phyloP scores from a whole-genome alignment of 208 protist genomes.

The Entamoeba invadens region DNA sequence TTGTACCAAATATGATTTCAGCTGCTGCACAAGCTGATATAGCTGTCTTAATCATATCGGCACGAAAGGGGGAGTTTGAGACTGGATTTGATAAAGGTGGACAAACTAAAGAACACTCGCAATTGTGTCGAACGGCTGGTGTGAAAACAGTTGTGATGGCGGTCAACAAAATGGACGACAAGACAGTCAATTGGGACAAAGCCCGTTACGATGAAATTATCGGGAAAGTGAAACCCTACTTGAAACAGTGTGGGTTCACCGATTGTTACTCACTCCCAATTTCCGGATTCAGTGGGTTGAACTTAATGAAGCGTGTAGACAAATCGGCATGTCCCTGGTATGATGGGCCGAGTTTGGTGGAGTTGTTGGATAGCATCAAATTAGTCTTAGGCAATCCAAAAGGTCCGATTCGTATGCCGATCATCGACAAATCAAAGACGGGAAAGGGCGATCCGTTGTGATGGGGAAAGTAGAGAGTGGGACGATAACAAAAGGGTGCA shows the following conservation, averaged over 20 bases:
- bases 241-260: conserved; percentile 25
- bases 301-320: conserved; percentile 21
- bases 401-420: conserved; percentile 26
- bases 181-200: conserved; percentile 12
- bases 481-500: not conserved
- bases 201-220: conserved; percentile 31
- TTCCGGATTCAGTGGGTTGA: conserved; percentile 31
- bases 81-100: conserved; percentile 61
- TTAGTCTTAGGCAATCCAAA: conserved; percentile 21
- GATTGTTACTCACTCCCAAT: conserved; percentile 24
- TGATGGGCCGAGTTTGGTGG: conserved; percentile 13
- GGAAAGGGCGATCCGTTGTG: not conserved
- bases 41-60: conserved; percentile 61
- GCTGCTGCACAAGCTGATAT: conserved; percentile 66
- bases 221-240: conserved; percentile 1
- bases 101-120: conserved; percentile 34
- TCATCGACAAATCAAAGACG: not conserved
- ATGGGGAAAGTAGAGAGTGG: conserved; percentile 10
- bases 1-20: conserved; percentile 76
- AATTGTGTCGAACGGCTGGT: conserved; percentile 29
- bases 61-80: conserved; percentile 65
- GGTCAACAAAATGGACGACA: conserved; percentile 41
- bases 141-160: conserved; percentile 26
- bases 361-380: conserved; percentile 10
- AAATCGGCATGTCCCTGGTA: not conserved